A percentile compares a stretch with the other conserved stretches of the same genome.
Conservation (phyloP, 2,329 filamentous ascomycete species). For the Elsinoe arachidis region DNA sequence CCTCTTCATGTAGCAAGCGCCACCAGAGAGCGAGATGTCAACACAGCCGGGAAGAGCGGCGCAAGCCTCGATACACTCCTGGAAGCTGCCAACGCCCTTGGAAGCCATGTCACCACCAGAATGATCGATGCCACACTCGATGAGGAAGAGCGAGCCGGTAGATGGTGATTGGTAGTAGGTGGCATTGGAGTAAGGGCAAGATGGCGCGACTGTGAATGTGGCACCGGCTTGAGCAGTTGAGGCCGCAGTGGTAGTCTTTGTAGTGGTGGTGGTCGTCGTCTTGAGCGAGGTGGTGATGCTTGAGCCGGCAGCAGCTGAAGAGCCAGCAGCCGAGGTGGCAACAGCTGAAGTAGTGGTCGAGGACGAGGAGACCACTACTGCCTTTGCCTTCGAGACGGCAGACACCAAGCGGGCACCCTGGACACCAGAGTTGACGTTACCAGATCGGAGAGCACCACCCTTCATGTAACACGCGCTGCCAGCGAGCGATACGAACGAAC, state of each 20-base stretch:
- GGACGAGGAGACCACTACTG: not conserved
- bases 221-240: not conserved
- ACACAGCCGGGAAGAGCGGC: constrained; percentile 13
- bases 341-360: constrained; percentile 13
- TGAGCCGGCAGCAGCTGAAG: not conserved
- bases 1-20: constrained; percentile 16
- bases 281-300: not conserved
- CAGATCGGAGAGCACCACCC: constrained; percentile 16
- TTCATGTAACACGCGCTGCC: constrained; percentile 26
- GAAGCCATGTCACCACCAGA: constrained; percentile 21
- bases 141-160: constrained; percentile 17
- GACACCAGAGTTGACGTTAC: constrained; percentile 14
- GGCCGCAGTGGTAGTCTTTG: not conserved
- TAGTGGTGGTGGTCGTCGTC: constrained; percentile 7
- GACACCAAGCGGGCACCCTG: constrained; percentile 16
- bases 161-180: constrained; percentile 16
- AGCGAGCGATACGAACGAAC: constrained; percentile 21
- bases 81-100: constrained; percentile 16
- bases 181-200: constrained; percentile 19
- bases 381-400: not conserved
- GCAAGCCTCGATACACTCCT: constrained; percentile 20
- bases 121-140: constrained; percentile 25
- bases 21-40: constrained; percentile 14
- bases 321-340: constrained; percentile 6
- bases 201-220: constrained; percentile 9